Evolutionary conservation across 805 yeast genomes (phyloP).

Genomic region (Pichia heedii): DNA sequence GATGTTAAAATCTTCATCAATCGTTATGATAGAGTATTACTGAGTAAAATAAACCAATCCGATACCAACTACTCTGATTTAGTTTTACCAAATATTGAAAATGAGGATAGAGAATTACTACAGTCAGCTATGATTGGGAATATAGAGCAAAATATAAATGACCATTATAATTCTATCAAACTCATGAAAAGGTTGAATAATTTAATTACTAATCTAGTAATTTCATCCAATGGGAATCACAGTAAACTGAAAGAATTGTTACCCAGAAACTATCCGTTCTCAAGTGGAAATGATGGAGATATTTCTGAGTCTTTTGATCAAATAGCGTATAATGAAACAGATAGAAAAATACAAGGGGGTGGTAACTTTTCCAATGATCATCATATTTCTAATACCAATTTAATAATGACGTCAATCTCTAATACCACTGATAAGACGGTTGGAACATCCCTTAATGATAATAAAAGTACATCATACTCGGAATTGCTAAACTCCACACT

Average conservation of each 20-base stretch:
- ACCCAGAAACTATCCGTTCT: no score
- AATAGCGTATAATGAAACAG: neutral
- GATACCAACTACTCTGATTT: neutral
- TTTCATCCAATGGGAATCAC: neutral
- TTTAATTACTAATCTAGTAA: neutral
- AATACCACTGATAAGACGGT: neutral
- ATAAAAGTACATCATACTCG: neutral
- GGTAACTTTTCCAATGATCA: neutral
- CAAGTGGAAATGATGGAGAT: neutral
- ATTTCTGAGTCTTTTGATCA: neutral
- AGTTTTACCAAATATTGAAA: neutral
- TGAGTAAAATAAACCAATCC: conserved; percentile 14
- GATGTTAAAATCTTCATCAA: conserved; percentile 52
- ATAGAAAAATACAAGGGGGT: neutral
- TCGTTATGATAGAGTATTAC: conserved; percentile 38
- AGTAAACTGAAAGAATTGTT: no score
- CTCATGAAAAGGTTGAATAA: neutral
- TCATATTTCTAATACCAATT: neutral
- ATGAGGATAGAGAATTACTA: neutral
- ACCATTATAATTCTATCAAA: conserved; percentile 1
- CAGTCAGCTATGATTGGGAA: neutral
- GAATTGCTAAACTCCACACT: neutral
- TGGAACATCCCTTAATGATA: neutral
- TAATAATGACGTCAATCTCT: no score
- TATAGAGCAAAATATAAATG: neutral